A percentile compares a stretch with the other conserved stretches of the same genome.
These are phyloP conservation scores for Setaria italica DNA, from an alignment of 202 grass and related monocot genomes.

Conservation along the genomic window DNA sequence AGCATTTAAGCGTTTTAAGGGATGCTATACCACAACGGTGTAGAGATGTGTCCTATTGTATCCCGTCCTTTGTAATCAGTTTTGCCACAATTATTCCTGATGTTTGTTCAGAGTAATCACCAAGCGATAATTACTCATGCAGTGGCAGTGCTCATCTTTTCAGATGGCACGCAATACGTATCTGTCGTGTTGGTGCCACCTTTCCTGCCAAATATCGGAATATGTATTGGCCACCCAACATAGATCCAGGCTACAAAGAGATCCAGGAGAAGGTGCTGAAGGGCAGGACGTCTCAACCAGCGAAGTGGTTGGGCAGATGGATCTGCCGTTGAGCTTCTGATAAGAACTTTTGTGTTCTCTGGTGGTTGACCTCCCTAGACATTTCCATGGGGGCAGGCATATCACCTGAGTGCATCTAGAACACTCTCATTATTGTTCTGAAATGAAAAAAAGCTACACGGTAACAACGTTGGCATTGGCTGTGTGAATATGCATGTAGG, in stretches of 20 bases:
- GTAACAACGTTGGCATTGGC: neutral
- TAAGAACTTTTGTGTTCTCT: neutral
- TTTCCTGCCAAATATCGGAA: neutral
- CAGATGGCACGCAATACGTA: neutral
- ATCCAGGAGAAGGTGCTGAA: neutral
- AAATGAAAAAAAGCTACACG: neutral
- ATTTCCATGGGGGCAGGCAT: neutral
- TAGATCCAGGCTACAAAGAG: neutral
- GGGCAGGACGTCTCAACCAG: neutral
- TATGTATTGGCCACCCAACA: constrained; percentile 1
- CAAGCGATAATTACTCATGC: neutral
- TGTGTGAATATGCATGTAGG: constrained; percentile 1
- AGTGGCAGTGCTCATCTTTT: neutral
- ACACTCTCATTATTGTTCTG: neutral
- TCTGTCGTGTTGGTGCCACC: neutral
- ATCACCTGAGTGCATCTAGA: constrained; percentile 6
- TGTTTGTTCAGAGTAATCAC: neutral
- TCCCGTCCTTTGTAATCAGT: no score
- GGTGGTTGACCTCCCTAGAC: constrained; percentile 36
- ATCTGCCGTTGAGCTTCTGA: constrained; percentile 17
- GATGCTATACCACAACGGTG: neutral
- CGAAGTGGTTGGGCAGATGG: constrained; percentile 41
- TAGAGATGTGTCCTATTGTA: neutral
- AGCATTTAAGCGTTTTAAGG: neutral
- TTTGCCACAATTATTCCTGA: neutral